These are phyloP conservation scores for Withania somnifera DNA, from an alignment of 305 asterid species.

Conservation along the genomic window DNA sequence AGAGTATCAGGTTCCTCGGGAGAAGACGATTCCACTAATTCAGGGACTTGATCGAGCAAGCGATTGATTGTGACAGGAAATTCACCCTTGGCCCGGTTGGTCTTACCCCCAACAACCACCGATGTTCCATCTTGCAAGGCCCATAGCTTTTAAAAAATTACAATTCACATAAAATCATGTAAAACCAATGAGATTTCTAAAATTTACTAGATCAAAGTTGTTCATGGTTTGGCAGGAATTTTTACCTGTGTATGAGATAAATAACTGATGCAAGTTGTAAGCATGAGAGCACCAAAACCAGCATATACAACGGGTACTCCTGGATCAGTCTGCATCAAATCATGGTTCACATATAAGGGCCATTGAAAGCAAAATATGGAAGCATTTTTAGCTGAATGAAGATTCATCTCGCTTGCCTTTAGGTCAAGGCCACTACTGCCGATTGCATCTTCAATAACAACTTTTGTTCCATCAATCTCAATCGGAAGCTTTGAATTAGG, in stretches of 20 bases:
- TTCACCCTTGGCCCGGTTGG: conserved; percentile 80
- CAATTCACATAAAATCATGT: background rate
- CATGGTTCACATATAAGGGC: background rate
- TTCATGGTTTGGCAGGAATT: background rate
- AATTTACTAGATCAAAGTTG: background rate
- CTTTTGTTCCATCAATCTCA: conserved; percentile 55
- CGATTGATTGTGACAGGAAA: conserved; percentile 65
- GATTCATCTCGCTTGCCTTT: conserved; percentile 33
- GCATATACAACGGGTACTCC: conserved; percentile 84
- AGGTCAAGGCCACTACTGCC: conserved; percentile 87
- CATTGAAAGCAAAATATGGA: background rate
- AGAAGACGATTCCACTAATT: conserved; percentile 31
- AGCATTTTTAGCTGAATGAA: background rate
- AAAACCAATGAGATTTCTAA: background rate
- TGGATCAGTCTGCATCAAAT: conserved; percentile 58
- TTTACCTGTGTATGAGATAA: conserved; percentile 76
- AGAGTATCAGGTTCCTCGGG: background rate
- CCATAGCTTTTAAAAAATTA: conserved; percentile 48
- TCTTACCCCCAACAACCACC: conserved; percentile 81
- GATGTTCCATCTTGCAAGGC: conserved; percentile 88
- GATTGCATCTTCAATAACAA: conserved; percentile 54
- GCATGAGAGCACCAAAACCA: conserved; percentile 90
- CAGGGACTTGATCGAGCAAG: conserved; percentile 71
- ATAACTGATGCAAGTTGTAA: conserved; percentile 80
- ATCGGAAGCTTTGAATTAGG: conserved; percentile 86